phyloP scores from a whole-genome alignment of 495 filamentous ascomycete genomes.

The Schizothecium vesticola region DNA sequence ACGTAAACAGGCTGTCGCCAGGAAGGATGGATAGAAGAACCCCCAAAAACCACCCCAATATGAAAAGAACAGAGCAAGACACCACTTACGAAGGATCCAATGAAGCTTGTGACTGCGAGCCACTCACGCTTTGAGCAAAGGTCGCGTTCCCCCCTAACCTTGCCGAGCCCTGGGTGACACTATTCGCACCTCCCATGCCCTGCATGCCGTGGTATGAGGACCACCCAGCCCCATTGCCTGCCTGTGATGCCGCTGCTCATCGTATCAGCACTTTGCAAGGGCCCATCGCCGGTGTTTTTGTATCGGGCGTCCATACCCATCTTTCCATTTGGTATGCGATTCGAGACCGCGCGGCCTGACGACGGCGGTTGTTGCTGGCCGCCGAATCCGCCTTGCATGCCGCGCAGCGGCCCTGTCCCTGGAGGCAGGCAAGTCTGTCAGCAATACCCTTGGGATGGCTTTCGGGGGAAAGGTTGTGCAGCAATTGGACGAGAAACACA shows the following conservation, averaged over 20 bases:
- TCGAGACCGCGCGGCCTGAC: slow-evolving; percentile 60
- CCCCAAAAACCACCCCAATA: not conserved
- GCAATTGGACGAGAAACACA: not conserved
- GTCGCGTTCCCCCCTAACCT: slow-evolving; percentile 60
- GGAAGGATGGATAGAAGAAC: not conserved
- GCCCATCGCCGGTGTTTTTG: slow-evolving; percentile 6
- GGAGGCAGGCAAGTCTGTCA: slow-evolving; percentile 14
- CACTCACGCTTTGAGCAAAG: slow-evolving; percentile 77
- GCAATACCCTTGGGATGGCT: not conserved
- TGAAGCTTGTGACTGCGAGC: slow-evolving; percentile 67
- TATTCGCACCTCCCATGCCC: slow-evolving; percentile 61
- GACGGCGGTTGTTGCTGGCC: slow-evolving; percentile 56
- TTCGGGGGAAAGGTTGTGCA: not conserved
- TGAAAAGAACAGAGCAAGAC: slow-evolving; percentile 4
- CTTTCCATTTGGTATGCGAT: slow-evolving; percentile 69
- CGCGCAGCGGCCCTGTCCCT: slow-evolving; percentile 65
- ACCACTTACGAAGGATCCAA: slow-evolving; percentile 68
- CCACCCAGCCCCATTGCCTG: slow-evolving; percentile 66
- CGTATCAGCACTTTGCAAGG: slow-evolving; percentile 20
- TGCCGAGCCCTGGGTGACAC: slow-evolving; percentile 40
- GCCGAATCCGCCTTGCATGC: slow-evolving; percentile 62
- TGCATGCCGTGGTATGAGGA: slow-evolving; percentile 59
- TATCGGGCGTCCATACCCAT: slow-evolving; percentile 50
- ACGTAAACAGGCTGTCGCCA: not conserved
- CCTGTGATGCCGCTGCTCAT: slow-evolving; percentile 25